Percentiles rank a stretch among this genome's conserved stretches.
Evolutionary conservation across 768 basidiomycete species (phyloP).

Genomic region (Suillus americanus): DNA sequence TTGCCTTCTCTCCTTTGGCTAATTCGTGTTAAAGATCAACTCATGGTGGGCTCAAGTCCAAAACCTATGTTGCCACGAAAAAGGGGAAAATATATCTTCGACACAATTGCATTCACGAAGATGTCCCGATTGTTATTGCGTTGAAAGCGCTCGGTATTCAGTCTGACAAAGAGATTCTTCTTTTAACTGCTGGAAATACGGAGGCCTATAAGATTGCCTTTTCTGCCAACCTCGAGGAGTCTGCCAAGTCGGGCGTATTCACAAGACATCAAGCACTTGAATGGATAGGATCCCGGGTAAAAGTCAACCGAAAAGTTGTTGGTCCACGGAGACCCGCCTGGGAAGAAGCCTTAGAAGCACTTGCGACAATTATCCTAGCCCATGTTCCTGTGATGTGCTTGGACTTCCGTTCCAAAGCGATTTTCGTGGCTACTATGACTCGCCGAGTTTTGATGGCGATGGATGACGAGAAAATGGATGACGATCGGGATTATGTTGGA

Average conservation of each 20-base stretch:
- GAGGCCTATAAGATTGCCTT: conserved; percentile 87
- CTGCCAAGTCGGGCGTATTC: conserved; percentile 86
- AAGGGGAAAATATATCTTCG: conserved; percentile 93
- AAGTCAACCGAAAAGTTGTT: conserved; percentile 77
- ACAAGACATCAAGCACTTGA: conserved; percentile 94
- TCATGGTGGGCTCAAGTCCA: conserved; percentile 87
- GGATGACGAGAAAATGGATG: conserved; percentile 95
- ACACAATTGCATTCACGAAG: conserved; percentile 97
- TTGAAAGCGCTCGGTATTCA: conserved; percentile 96
- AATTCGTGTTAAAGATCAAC: conserved; percentile 55
- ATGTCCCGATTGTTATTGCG: conserved; percentile 93
- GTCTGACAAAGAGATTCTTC: conserved; percentile 96
- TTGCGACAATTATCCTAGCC: conserved; percentile 96
- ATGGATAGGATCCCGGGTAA: conserved; percentile 92
- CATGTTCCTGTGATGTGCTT: conserved; percentile 91
- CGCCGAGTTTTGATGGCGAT: conserved; percentile 94
- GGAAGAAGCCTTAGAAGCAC: conserved; percentile 94
- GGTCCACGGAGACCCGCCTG: conserved; percentile 83
- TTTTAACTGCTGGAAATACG: conserved; percentile 89
- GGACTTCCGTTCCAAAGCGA: conserved; percentile 91
- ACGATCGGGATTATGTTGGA: conserved; percentile 98
- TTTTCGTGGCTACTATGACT: conserved; percentile 98
- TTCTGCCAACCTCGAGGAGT: conserved; percentile 90
- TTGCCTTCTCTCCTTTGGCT: conserved; percentile 9
- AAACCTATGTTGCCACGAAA: conserved; percentile 96